Base-by-base conservation (phyloP, 2,329 filamentous ascomycete genomes). In the Neurospora sp. region DNA sequence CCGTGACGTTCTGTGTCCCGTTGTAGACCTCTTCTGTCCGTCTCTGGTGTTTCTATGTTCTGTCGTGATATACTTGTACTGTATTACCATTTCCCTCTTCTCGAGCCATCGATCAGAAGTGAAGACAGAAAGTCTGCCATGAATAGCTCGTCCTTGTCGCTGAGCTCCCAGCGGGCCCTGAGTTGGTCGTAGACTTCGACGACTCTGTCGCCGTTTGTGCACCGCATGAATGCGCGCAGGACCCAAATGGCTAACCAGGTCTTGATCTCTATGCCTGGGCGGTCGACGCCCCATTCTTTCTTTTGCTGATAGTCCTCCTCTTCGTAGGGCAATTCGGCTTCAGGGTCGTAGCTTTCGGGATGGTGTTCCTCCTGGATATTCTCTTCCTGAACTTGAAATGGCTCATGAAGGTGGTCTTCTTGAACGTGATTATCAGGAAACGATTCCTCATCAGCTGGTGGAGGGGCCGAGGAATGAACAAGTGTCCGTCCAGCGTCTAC, bases 141-240 rank as follows among this genome's bases (percentile, higher is more conserved):
- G 68, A 85, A 86, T 37, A 81, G 78, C 57, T 81, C 77, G 23
- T 82, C 81, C 6, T 78, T 78, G 15, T 77, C 69, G 2, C 79
- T 76, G 52, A 85, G 77, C 17, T 82, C 75, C 85, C 86, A 88
- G 41, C 84, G 80, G 52, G 78, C 74, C 41, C 80, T 81, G 69
- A 89, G 76, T 33, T 79, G 78, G 33, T 83, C 82, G 74, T 86
- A 93, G 3, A 87, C 84, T 57, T 84, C 80, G 71, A 88, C 71
- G 66, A 89, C 83, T 39, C 82, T 80, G 11, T 85, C 82, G 28
- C 78, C 77, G 1, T 84, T 81, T n/a, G 83, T 82, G 75, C 87
- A 90, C 72, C 83, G 86, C 71, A 84, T 83, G 77, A 91, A 92
- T 3, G 92, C 91, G 65, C 83, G 82, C 43, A 93, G 77, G 0